Evolutionary conservation across 768 basidiomycete species (phyloP), one percentile per base, ranked within the genome.

Genomic region (Leucocoprinus leucothites): DNA sequence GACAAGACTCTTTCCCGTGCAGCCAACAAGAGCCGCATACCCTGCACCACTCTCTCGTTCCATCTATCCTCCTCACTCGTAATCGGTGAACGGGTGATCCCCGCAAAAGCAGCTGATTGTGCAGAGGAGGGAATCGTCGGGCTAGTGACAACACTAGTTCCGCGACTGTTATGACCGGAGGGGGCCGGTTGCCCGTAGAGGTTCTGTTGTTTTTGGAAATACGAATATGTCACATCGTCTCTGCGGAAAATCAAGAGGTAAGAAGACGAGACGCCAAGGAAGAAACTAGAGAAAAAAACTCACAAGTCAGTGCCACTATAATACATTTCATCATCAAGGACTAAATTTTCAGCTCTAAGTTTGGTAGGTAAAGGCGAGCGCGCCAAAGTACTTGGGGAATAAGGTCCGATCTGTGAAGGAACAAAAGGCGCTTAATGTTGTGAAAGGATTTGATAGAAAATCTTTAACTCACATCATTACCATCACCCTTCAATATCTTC

Each of bases 401-500:
- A 91, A 57, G 89, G 87, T 59, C 86, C 89, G 69, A 92, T 88
- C 89, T 91, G 55, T 40, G n/a, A 52, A 41, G 38, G 7, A 21
- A 22, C 89, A 54, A 42, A 19, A 56, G n/a, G n/a, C n/a, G n/a
- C n/a, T n/a, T n/a, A n/a, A n/a, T n/a, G n/a, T n/a, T n/a, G n/a
- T n/a, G n/a, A n/a, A n/a, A n/a, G n/a, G n/a, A n/a, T n/a, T n/a
- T n/a, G n/a, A n/a, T n/a, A 40, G 35, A 44, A 5, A 44, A 19
- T 19, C 8, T 6, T 42, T 4, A 19, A 76, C 84, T 61, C 59
- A 90, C 89, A 75, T 91, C 89, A 57, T 82, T 84, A 18, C 89
- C 89, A 65, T 91, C 88, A 50, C 89, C 90, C 67, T 83, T 88
- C 52, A 91, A 71, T 54, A 91, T 87, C 71, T 91, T 91, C 89